phyloP scores from a whole-genome alignment of 805 yeast species.

The Barnettozyma vustinii region DNA sequence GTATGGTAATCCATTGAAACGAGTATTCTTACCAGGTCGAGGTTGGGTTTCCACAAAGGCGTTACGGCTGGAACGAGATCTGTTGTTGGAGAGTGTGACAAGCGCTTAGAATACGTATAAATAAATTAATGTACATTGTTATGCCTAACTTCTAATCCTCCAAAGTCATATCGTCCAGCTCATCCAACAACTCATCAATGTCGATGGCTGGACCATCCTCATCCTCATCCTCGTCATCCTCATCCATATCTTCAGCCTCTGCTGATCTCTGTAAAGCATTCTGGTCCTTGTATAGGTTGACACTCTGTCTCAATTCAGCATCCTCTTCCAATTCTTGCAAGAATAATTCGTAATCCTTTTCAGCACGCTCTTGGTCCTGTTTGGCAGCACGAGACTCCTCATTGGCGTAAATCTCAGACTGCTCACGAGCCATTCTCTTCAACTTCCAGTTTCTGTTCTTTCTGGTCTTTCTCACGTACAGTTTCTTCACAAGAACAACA shows the following conservation, averaged over 20 bases:
- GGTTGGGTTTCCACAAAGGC: conserved; percentile 42
- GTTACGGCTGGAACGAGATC: conserved; percentile 14
- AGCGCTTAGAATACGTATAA: background rate
- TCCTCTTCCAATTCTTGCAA: conserved; percentile 97
- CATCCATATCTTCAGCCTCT: conserved; percentile 39
- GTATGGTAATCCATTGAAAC: conserved; percentile 36
- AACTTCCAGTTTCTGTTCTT: conserved; percentile 85
- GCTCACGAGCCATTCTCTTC: conserved; percentile 97
- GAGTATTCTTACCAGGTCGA: conserved; percentile 42
- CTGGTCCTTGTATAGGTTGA: conserved; percentile 77
- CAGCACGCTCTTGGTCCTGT: conserved; percentile 88
- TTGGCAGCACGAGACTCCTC: conserved; percentile 68
- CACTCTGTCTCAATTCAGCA: conserved; percentile 83
- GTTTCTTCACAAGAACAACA: conserved; percentile 83
- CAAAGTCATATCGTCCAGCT: conserved; percentile 87
- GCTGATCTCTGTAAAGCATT: conserved; percentile 8
- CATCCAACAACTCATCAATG: conserved; percentile 90
- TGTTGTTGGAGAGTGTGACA: conserved; percentile 6
- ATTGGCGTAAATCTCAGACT: conserved; percentile 78
- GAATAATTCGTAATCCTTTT: conserved; percentile 91
- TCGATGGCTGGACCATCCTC: conserved; percentile 86
- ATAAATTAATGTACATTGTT: background rate
- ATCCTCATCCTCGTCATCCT: conserved; percentile 62
- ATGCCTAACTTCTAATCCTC: conserved; percentile 38
- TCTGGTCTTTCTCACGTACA: conserved; percentile 73